A percentile compares a stretch with the other conserved stretches of the same genome.
These are phyloP conservation scores for Lyophyllum semitale DNA, from an alignment of 768 basidiomycete genomes.

Conservation along the genomic window DNA sequence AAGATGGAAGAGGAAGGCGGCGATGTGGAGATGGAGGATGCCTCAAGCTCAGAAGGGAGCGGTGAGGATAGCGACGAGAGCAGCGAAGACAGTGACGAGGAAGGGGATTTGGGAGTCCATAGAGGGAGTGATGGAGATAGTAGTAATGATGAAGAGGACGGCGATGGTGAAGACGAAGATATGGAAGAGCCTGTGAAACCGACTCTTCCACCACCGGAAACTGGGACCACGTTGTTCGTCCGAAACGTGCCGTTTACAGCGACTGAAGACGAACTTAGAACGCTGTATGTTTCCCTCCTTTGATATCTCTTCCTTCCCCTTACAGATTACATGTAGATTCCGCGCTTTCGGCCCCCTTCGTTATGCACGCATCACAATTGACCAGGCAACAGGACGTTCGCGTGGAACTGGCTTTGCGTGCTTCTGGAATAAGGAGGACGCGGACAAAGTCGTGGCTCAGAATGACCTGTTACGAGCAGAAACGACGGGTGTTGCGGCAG, in stretches of 20 bases:
- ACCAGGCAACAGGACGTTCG: constrained; percentile 80
- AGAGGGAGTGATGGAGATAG: constrained; percentile 42
- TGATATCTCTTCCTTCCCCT: neutral
- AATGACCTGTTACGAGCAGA: constrained; percentile 72
- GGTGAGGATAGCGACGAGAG: constrained; percentile 27
- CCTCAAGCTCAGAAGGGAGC: constrained; percentile 29
- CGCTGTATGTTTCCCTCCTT: constrained; percentile 55
- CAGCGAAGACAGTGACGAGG: constrained; percentile 37
- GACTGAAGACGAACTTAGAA: constrained; percentile 89
- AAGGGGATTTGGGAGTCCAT: constrained; percentile 47
- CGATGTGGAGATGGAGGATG: constrained; percentile 38
- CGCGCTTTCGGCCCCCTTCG: constrained; percentile 89
- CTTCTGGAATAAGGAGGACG: constrained; percentile 93
- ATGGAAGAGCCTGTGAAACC: constrained; percentile 57
- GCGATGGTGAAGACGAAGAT: constrained; percentile 31
- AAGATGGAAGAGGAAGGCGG: constrained; percentile 45
- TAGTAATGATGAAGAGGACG: constrained; percentile 36
- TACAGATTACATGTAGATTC: constrained; percentile 55
- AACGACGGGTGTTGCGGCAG: constrained; percentile 48
- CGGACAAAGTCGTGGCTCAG: constrained; percentile 81
- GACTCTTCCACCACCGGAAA: constrained; percentile 78
- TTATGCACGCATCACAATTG: constrained; percentile 90
- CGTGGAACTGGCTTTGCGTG: constrained; percentile 96
- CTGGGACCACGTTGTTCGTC: constrained; percentile 90
- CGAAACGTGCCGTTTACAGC: constrained; percentile 92